These are phyloP conservation scores for Erodium chrysanthum DNA, from an alignment of 441 rosid species.

Conservation along the genomic window DNA sequence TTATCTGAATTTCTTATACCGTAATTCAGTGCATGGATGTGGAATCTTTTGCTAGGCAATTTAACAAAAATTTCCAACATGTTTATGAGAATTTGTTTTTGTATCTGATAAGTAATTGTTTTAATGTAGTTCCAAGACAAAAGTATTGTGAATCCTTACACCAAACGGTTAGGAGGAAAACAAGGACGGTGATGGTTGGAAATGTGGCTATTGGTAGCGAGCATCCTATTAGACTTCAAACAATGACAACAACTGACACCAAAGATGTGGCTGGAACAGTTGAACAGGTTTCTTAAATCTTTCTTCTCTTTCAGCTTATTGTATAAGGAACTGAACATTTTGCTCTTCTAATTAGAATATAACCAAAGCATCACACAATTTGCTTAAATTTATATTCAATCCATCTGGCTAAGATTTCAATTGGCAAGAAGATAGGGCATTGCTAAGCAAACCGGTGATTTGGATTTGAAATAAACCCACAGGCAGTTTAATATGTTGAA, in stretches of 20 bases:
- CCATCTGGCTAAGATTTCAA: not conserved
- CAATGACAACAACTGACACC: conserved; percentile 89
- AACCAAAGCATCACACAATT: not conserved
- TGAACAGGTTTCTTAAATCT: conserved; percentile 52
- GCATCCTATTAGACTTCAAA: conserved; percentile 86
- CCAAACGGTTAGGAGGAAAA: conserved; percentile 83
- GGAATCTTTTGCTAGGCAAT: not conserved
- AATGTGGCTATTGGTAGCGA: conserved; percentile 84
- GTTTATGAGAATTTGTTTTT: not conserved
- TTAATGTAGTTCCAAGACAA: conserved; percentile 73
- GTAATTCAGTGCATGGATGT: not conserved
- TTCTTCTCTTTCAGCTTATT: not conserved
- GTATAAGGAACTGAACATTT: not conserved
- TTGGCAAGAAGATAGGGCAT: not conserved
- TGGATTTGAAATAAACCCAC: not conserved
- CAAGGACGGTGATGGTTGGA: conserved; percentile 87
- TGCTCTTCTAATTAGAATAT: not conserved
- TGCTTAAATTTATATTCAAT: not conserved
- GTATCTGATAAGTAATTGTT: conserved; percentile 14
- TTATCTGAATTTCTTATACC: not conserved
- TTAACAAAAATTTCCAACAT: not conserved
- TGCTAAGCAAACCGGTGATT: not conserved
- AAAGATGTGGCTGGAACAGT: conserved; percentile 81
- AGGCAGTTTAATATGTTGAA: not conserved
- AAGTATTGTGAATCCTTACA: conserved; percentile 79